Evolutionary conservation across 257 asterid genomes (phyloP), one percentile per base, ranked within the genome.

Genomic region (Solanum ossicruentum): DNA sequence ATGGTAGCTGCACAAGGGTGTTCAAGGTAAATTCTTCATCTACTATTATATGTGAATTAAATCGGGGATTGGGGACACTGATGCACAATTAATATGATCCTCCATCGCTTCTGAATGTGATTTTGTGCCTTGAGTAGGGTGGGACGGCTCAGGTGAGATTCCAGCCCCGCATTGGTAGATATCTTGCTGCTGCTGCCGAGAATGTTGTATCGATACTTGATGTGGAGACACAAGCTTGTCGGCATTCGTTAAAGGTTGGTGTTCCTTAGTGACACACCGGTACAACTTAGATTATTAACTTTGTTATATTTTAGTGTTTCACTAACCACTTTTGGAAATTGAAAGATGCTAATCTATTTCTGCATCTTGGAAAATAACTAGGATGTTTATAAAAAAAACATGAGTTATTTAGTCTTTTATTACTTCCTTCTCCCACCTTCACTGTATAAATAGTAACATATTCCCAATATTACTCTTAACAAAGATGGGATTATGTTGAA

Each of bases 111-210:
- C 47, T 78, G 60, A 52, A 52, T 28, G 65, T 78, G 26, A 16
- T 75, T 88, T 43, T 80, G 66, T 83, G 88, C 77, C 66, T 89
- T 86, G 67, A 67, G 67, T 84, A 97, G 98, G 99, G 99, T 82
- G 99, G 95, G 6, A 91, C 90, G 86, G 86, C 93, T 81, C 98
- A 93, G 88, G 98, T 97, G 88, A 92, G 99, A 88, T 97, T 97
- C 83, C 99, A 97, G 85, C 99, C 99, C 20, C 97, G 95, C 85
- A 88, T 86, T 9, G 99, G 99, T 84, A 90, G 95, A 87, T 94
- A 88, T 86, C 97, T 97, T 65, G 99, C 99, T 51, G 99, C 98
- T 47, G 99, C 98, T 47, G 94, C 98, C 49, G 99, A 96, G 65
- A 93, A 95, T 87, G 93, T 93, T 28, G 98, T 96, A 51, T 92